Conservation (phyloP, 2,329 filamentous ascomycete species). For the Chaetomium sp. region DNA sequence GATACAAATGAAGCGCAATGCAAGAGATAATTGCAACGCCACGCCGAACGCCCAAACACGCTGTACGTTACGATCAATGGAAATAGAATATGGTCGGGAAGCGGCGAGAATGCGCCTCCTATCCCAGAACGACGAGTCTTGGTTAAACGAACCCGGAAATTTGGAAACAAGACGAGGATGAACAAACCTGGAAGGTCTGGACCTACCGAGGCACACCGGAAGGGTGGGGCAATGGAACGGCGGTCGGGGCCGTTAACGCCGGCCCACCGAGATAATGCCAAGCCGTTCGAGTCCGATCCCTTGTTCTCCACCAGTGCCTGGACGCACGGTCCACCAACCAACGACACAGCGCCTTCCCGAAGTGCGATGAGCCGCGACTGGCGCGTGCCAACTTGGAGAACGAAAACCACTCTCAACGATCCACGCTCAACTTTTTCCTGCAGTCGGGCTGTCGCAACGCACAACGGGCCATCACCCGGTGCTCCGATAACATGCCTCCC, state of each 20-base stretch:
- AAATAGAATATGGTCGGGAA: background rate
- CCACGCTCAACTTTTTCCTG: constrained; percentile 20
- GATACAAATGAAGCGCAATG: background rate
- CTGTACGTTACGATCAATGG: background rate
- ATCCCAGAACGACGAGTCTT: background rate
- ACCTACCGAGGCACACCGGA: constrained; percentile 13
- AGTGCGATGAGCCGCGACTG: too few species aligned
- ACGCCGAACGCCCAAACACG: background rate
- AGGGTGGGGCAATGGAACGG: background rate
- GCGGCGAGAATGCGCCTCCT: too few species aligned
- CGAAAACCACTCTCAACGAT: constrained; percentile 12
- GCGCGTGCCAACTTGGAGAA: background rate
- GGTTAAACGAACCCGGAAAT: too few species aligned
- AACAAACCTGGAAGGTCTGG: background rate
- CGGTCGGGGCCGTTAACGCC: constrained; percentile 3
- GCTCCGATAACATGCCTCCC: constrained; percentile 31
- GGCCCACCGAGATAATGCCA: constrained; percentile 1
- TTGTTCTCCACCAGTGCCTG: background rate
- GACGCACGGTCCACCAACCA: background rate
- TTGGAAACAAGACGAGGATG: background rate
- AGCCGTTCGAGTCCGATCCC: background rate
- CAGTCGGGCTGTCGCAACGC: constrained; percentile 17
- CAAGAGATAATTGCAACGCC: background rate
- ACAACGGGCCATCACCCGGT: constrained; percentile 24
- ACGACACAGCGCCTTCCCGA: background rate